Evolutionary conservation across 306 rosid species (phyloP).

Genomic region (Leucaena leucocephala): DNA sequence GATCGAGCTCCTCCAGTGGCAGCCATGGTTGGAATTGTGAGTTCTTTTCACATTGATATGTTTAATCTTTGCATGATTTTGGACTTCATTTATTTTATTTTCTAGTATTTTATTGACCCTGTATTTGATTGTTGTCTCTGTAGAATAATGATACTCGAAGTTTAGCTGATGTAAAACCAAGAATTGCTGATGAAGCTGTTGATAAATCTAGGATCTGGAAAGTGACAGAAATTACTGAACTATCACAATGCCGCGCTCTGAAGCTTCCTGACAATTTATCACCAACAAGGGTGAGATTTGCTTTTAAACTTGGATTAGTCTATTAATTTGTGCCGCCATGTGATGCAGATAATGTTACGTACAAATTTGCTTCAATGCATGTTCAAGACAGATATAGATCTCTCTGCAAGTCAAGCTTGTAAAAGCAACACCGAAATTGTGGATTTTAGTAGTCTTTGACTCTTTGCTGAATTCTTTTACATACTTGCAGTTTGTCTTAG

Average conservation of each 20-base stretch:
- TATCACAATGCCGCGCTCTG: conserved; percentile 82
- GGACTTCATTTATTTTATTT: conserved; percentile 13
- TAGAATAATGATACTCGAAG: conserved; percentile 85
- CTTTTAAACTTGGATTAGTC: conserved; percentile 23
- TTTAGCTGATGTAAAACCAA: conserved; percentile 87
- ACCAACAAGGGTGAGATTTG: conserved; percentile 70
- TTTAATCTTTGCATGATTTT: conserved; percentile 28
- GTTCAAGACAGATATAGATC: background rate
- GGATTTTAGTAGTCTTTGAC: background rate
- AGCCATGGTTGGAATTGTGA: conserved; percentile 84
- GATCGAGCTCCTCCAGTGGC: conserved; percentile 80
- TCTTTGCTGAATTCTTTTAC: background rate
- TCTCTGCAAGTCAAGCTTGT: background rate
- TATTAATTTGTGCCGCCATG: conserved; percentile 18
- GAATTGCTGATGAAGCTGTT: conserved; percentile 77
- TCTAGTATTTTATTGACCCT: conserved; percentile 19
- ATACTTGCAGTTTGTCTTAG: background rate
- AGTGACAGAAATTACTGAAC: conserved; percentile 80
- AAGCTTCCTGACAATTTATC: conserved; percentile 85
- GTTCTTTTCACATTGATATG: conserved; percentile 39
- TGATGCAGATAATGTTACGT: conserved; percentile 2
- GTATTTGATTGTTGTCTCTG: conserved; percentile 39
- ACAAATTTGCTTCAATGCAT: background rate
- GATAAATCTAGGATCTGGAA: conserved; percentile 96
- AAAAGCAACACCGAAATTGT: background rate